Evolutionary conservation across 1,284 basidiomycete species (phyloP), one percentile per base, ranked within the genome.

Genomic region (Apiotrichum akiyoshidainum): DNA sequence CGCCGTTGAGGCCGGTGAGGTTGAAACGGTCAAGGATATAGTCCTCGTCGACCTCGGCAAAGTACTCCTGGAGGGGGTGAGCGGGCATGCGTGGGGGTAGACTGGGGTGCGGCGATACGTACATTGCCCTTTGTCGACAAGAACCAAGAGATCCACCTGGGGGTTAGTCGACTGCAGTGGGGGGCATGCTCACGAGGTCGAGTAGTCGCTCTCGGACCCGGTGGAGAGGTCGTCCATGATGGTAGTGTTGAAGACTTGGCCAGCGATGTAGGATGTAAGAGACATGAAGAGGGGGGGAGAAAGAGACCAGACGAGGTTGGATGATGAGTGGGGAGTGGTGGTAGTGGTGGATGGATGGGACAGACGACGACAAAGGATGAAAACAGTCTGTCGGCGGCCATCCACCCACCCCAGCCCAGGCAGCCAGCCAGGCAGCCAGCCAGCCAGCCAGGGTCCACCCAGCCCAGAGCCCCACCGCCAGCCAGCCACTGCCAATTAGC

Each of bases 11-110:
- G 2, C 96, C 95, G 7, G 95, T 99, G 57, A 99, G 83, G 79
- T 98, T 99, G 85, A 99, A 98, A 48, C 95, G 85, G 80, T 99
- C 95, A 52, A 98, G 83, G 69, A 99, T 98, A 79, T 98, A 99
- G 79, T 98, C 95, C 73, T 98, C 94, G 75, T 99, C 96, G 65
- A 99, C 92, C 81, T 99, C 94, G 79, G 94, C 97, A 77, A 98
- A 99, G 82, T 99, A 99, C 80, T 99, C 95, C 79, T 77, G 52
- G 12, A 19, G 5, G 13, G 48, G 14, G 48, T 40, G 11, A 22
- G 39, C 39, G n/a, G 1, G 14, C 40, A 8, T 8, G 40, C 40
- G 16, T n/a, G 11, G 37, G 37, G 12, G 16, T 39, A 4, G 37
- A 39, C 5, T 2, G 37, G 16, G 37, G 37, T 31, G 26, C 26